Evolutionary conservation across 306 rosid genomes (phyloP).

Genomic region (Benincasa hispida): DNA sequence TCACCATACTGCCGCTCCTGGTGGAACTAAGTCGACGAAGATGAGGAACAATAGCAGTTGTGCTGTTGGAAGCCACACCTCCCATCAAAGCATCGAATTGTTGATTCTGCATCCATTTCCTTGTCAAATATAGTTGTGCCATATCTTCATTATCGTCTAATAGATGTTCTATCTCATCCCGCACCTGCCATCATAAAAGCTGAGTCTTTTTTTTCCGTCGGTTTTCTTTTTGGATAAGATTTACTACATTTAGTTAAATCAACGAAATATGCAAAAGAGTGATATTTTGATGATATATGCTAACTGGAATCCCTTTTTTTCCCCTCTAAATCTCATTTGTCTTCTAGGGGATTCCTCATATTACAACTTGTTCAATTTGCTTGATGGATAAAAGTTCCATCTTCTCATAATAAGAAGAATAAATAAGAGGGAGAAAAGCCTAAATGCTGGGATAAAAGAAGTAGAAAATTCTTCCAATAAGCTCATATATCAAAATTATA

Average conservation of each 20-base stretch:
- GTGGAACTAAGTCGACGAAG: conserved; percentile 48
- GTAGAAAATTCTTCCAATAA: neutral
- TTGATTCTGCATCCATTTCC: conserved; percentile 78
- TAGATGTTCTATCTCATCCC: conserved; percentile 91
- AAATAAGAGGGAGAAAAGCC: neutral
- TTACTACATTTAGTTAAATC: neutral
- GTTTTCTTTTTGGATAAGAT: neutral
- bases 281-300: neutral
- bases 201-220: neutral
- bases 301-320: neutral
- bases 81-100: conserved; percentile 54
- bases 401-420: neutral
- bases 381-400: neutral
- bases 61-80: conserved; percentile 32
- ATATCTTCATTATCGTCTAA: conserved; percentile 94
- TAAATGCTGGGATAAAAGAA: neutral
- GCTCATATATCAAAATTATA: neutral
- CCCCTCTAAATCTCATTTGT: neutral
- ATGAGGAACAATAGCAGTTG: conserved; percentile 17
- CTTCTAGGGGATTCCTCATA: neutral
- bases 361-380: neutral
- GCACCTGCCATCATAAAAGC: conserved; percentile 42
- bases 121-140: conserved; percentile 87
- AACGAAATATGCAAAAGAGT: neutral
- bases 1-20: conserved; percentile 58